A percentile compares a stretch with the other conserved stretches of the same genome.
These are phyloP conservation scores for Candida easanensis DNA, from an alignment of 805 yeast species.

Conservation along the genomic window DNA sequence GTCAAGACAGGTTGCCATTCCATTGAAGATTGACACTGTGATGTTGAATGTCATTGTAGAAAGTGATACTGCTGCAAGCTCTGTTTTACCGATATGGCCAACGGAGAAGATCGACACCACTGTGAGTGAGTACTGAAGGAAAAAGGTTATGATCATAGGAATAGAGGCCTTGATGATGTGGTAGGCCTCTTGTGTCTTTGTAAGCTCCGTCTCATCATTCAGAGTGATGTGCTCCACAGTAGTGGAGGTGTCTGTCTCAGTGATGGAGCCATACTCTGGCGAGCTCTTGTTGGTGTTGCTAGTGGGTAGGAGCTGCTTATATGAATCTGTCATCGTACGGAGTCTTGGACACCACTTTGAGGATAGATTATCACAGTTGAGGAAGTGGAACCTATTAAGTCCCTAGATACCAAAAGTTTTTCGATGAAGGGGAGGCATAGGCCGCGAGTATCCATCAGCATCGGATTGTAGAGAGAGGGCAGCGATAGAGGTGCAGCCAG, in stretches of 20 bases:
- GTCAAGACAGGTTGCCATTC: constrained; percentile 71
- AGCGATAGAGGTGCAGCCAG: no score
- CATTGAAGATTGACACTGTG: constrained; percentile 64
- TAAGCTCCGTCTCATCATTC: not conserved
- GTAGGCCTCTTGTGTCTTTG: constrained; percentile 27
- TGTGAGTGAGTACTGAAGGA: constrained; percentile 68
- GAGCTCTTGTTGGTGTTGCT: constrained; percentile 1
- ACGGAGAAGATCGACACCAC: constrained; percentile 77
- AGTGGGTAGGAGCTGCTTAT: constrained; percentile 1
- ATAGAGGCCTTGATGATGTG: constrained; percentile 41
- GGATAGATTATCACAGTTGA: no score
- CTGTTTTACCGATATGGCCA: constrained; percentile 68
- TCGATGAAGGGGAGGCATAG: no score
- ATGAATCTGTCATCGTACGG: not conserved
- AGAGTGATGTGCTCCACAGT: not conserved
- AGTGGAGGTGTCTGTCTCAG: not conserved
- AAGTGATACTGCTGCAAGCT: constrained; percentile 70
- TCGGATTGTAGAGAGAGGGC: no score
- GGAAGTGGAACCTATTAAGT: no score
- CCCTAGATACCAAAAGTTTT: no score
- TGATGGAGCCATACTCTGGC: constrained; percentile 9
- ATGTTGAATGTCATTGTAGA: constrained; percentile 74
- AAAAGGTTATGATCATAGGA: constrained; percentile 66
- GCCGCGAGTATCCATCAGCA: no score
- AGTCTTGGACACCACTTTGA: no score